Evolutionary conservation across 2,329 filamentous ascomycete species (phyloP).

Genomic region (Trematosphaeria pertusa): DNA sequence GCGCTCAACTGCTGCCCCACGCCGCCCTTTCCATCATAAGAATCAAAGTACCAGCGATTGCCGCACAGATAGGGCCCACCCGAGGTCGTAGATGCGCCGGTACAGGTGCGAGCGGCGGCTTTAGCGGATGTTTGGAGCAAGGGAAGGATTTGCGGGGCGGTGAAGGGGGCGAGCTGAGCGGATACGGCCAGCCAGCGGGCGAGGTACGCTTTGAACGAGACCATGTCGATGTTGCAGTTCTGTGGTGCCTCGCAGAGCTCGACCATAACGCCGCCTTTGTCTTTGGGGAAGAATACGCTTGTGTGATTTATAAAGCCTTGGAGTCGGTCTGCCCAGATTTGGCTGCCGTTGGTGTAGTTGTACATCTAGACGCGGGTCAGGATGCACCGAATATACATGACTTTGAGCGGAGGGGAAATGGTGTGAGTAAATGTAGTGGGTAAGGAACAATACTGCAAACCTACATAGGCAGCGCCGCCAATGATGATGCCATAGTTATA

Average conservation of each 20-base stretch:
- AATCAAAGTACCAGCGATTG: constrained; percentile 49
- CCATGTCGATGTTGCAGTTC: constrained; percentile 54
- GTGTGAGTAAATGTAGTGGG: not conserved
- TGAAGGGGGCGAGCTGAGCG: constrained; percentile 65
- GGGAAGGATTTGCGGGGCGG: constrained; percentile 57
- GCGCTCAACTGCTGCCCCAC: constrained; percentile 66
- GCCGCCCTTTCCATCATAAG: constrained; percentile 56
- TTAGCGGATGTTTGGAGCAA: constrained; percentile 61
- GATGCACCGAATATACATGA: no score
- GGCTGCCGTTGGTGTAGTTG: constrained; percentile 47
- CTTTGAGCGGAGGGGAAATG: not conserved
- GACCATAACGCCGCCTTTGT: constrained; percentile 49
- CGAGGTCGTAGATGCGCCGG: constrained; percentile 51
- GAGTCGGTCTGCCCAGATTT: constrained; percentile 39
- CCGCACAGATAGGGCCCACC: constrained; percentile 48
- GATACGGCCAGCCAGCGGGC: constrained; percentile 60
- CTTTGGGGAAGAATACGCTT: constrained; percentile 49
- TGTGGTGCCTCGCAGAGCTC: constrained; percentile 51
- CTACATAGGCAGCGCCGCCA: constrained; percentile 31
- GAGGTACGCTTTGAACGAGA: constrained; percentile 55
- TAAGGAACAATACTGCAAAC: no score
- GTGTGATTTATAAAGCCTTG: constrained; percentile 40
- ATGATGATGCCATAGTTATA: constrained; percentile 42
- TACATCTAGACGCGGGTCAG: constrained; percentile 47
- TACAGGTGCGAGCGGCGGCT: constrained; percentile 63